phyloP scores from a whole-genome alignment of 1,139 yeast genomes.

The Diutina siamensis region DNA sequence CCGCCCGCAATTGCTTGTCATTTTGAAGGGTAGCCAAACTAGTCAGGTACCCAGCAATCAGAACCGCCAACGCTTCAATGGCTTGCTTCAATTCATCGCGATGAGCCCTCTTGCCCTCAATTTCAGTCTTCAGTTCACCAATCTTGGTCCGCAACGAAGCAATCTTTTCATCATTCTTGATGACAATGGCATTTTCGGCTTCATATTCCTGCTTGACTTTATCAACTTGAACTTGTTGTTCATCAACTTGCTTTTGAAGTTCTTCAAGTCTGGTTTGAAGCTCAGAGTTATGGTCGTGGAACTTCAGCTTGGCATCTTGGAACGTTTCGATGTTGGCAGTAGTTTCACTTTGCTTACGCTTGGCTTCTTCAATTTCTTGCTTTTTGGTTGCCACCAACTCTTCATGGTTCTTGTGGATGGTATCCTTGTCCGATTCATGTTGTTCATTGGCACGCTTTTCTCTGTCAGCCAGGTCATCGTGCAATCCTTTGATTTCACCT shows the following conservation, averaged over 20 bases:
- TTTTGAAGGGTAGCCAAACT: constrained; percentile 28
- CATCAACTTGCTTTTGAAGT: constrained; percentile 1
- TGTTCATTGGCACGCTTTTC: constrained; percentile 37
- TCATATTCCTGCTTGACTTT: constrained; percentile 29
- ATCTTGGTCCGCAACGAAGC: constrained; percentile 31
- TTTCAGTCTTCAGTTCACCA: constrained; percentile 21
- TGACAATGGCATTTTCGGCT: constrained; percentile 28
- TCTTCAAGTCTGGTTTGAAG: neutral
- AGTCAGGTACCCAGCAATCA: constrained; percentile 34
- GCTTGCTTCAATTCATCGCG: constrained; percentile 31
- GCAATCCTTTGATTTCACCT: constrained; percentile 35
- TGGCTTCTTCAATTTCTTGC: constrained; percentile 38
- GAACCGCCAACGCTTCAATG: constrained; percentile 31
- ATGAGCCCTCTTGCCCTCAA: constrained; percentile 24
- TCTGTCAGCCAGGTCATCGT: constrained; percentile 31
- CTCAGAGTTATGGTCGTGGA: constrained; percentile 9
- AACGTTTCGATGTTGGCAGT: constrained; percentile 34
- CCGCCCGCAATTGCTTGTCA: constrained; percentile 26
- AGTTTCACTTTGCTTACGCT: constrained; percentile 34
- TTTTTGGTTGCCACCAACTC: constrained; percentile 37
- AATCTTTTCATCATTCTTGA: constrained; percentile 24
- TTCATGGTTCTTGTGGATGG: constrained; percentile 32
- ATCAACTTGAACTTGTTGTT: constrained; percentile 20
- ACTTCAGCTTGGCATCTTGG: constrained; percentile 29
- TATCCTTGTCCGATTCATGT: constrained; percentile 35